Evolutionary conservation across 179 eudicot genomes (phyloP).

Genomic region (Gypsophila paniculata): DNA sequence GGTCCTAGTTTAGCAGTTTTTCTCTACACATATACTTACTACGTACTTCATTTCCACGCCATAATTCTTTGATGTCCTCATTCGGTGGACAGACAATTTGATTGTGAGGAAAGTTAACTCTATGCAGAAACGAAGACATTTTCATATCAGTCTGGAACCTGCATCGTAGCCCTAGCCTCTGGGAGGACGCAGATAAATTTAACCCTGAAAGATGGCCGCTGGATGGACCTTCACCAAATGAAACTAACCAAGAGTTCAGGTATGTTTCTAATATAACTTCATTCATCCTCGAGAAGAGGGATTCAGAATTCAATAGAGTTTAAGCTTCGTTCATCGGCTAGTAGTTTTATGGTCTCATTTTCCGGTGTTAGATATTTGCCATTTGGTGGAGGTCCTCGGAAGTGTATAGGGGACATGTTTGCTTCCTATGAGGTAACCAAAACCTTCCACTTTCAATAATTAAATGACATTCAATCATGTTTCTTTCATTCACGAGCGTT

Average conservation of each 20-base stretch:
- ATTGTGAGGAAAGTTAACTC: conserved; percentile 5
- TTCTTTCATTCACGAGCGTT: not conserved
- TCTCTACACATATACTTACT: not conserved
- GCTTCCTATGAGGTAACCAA: conserved; percentile 85
- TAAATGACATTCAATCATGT: not conserved
- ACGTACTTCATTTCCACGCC: not conserved
- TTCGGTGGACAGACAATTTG: not conserved
- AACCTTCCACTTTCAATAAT: not conserved
- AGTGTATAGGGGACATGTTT: conserved; percentile 93
- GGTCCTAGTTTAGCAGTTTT: conserved; percentile 1
- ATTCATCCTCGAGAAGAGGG: not conserved
- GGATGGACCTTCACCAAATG: conserved; percentile 92
- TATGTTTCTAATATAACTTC: conserved; percentile 17
- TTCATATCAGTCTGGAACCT: conserved; percentile 95
- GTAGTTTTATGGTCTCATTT: not conserved
- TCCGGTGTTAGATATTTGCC: conserved; percentile 59
- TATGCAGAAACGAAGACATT: conserved; percentile 79
- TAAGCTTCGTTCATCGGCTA: not conserved
- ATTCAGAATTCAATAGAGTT: not conserved
- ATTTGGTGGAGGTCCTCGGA: conserved; percentile 96
- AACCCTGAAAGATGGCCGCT: conserved; percentile 98
- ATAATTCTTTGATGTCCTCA: conserved; percentile 4
- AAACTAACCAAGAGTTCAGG: conserved; percentile 92
- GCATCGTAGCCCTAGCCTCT: conserved; percentile 69
- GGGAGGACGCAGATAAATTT: conserved; percentile 87